Base-by-base conservation (phyloP, 805 yeast species). In the Priceomyces fermenticarens region DNA sequence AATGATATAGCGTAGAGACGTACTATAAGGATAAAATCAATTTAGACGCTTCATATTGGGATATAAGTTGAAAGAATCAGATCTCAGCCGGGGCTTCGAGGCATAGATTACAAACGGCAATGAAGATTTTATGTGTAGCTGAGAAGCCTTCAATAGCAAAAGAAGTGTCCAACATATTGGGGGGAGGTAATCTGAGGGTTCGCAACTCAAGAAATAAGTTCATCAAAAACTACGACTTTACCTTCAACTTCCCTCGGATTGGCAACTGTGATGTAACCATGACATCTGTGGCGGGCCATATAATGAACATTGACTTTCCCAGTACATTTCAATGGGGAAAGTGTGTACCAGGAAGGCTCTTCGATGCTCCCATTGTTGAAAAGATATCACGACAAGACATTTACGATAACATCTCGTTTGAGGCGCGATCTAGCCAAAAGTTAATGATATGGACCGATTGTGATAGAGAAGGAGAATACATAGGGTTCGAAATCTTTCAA, bases 391-490 rank as follows among this genome's bases (percentile, higher is more conserved):
- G 71, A 10, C 60, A 66, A 32, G 73, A 71, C 35, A 73, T 88
- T 15, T 83, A 83, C 2, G 62, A 68, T 9, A 93, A 91, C 55
- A 88, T 93, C 36, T 60, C 74, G 25, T 60, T 60, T 3, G 88
- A 88, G 55, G 85, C 89, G 3, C 59, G 81, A 31, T 54, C 54
- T 13, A 77, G 87, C 4, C 77, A 80, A 39, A 66, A 67, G 30
- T 63, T 93, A 40, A 87, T 88, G 86, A 88, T 93, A 6, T 93
- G 99, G 98, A 93, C 99, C 0, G 99, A 93, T 73, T 93, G 99
- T 63, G 98, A 90, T 72, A 71, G 97, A 29, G 98, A 90, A 58
- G 98, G 98, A 2, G 98, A 90, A 59, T 85, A 81, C 60, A 90
- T 90, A 42, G 98, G 97, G 0, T 80, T 73, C 66, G 96, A 90